These are phyloP conservation scores for Persicaria maculosa DNA, from an alignment of 148 eudicot species.

Conservation along the genomic window DNA sequence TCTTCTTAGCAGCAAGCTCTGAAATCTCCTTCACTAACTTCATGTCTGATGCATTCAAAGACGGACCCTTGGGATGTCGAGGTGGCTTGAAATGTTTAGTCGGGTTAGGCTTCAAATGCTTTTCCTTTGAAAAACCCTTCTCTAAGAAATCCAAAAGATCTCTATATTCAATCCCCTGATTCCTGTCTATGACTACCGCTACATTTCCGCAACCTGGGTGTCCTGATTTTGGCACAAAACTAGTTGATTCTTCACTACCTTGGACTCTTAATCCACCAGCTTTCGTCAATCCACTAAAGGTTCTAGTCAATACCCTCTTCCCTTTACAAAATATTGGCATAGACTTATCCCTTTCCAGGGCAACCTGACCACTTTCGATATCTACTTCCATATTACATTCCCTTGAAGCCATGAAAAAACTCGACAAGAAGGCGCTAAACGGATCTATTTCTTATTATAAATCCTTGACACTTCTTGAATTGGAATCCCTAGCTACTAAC, in stretches of 20 bases:
- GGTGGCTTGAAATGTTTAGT: conserved; percentile 73
- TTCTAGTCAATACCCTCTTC: conserved; percentile 23
- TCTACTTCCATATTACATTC: conserved; percentile 34
- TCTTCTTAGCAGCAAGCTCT: conserved; percentile 51
- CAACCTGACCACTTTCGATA: conserved; percentile 51
- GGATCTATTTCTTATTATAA: too few relatives aligned
- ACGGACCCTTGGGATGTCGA: conserved; percentile 68
- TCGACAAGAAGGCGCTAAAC: not conserved
- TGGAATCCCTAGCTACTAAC: too few relatives aligned
- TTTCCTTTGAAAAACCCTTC: conserved; percentile 36
- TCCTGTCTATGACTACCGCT: conserved; percentile 26
- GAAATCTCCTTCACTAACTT: conserved; percentile 60
- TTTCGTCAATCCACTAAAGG: conserved; percentile 24
- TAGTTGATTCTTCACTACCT: conserved; percentile 18
- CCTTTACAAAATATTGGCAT: conserved; percentile 23
- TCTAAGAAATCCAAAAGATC: conserved; percentile 31
- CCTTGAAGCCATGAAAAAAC: conserved; percentile 25
- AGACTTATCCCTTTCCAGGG: conserved; percentile 25
- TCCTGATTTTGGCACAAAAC: conserved; percentile 13
- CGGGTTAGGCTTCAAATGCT: conserved; percentile 27
- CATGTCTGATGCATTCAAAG: conserved; percentile 45
- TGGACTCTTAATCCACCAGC: conserved; percentile 26
- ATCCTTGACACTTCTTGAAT: too few relatives aligned
- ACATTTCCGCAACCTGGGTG: conserved; percentile 18
- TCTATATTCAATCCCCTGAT: conserved; percentile 23